Evolutionary conservation across 768 basidiomycete genomes (phyloP).

Genomic region (Pleurotus salmoneostramineus): DNA sequence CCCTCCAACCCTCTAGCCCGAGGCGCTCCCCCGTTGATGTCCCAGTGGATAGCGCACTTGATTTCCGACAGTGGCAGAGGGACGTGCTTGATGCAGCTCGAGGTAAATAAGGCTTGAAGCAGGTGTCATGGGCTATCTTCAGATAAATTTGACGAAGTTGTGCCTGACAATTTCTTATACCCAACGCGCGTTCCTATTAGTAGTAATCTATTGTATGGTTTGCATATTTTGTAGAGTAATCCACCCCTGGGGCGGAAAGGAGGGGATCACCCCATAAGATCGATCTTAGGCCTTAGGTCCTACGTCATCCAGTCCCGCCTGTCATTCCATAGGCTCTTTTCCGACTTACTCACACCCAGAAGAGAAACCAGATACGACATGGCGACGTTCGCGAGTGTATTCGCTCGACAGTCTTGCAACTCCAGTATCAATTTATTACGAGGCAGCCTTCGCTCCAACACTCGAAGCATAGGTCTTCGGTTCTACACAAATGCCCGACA

Average conservation of each 20-base stretch:
- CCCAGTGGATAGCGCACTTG: not conserved
- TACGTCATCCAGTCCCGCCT: too few species aligned
- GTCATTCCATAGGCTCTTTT: too few species aligned
- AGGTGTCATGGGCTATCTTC: not conserved
- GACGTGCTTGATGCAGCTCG: conserved; percentile 9
- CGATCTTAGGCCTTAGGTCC: too few species aligned
- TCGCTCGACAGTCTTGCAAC: not conserved
- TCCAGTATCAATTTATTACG: not conserved
- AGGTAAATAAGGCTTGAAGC: not conserved
- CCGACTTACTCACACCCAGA: too few species aligned
- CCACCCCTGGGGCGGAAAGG: too few species aligned
- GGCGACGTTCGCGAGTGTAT: not conserved
- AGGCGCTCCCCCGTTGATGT: not conserved
- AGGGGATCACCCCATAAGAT: too few species aligned
- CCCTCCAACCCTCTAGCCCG: not conserved
- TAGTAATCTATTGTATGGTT: too few species aligned
- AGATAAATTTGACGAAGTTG: too few species aligned
- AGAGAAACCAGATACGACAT: not conserved
- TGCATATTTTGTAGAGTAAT: too few species aligned
- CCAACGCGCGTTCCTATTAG: too few species aligned
- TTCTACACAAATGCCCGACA: not conserved
- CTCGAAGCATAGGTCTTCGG: not conserved
- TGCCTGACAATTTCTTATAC: too few species aligned
- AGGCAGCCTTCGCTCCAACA: conserved; percentile 1
- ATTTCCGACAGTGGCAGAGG: conserved; percentile 7